These are phyloP conservation scores for Clavulina sp. DNA, from an alignment of 768 basidiomycete genomes.

Conservation along the genomic window DNA sequence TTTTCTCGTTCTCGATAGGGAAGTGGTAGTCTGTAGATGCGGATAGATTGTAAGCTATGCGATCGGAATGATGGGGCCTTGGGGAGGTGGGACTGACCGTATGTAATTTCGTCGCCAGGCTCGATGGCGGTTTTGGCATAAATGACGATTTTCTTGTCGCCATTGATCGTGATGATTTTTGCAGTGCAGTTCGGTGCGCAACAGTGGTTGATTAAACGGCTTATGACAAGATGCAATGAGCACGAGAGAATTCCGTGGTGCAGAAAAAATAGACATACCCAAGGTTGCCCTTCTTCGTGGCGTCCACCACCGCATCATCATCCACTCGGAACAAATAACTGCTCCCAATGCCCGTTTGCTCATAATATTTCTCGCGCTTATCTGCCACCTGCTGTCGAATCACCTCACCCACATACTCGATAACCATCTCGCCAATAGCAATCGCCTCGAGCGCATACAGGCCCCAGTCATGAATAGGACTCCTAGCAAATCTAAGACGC, in stretches of 20 bases:
- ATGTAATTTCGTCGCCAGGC: conserved; percentile 94
- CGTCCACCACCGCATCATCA: conserved; percentile 94
- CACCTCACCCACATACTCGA: conserved; percentile 97
- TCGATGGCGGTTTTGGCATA: conserved; percentile 95
- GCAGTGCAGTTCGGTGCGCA: conserved; percentile 63
- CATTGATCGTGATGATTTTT: conserved; percentile 35
- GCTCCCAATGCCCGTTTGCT: conserved; percentile 92
- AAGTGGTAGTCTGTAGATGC: conserved; percentile 78
- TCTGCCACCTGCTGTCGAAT: conserved; percentile 92
- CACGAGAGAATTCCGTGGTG: conserved; percentile 6
- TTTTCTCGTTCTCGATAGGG: conserved; percentile 92
- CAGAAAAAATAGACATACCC: conserved; percentile 42
- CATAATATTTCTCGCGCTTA: conserved; percentile 91
- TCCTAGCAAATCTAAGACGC: conserved; percentile 84
- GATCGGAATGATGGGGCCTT: background rate
- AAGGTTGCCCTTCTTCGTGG: conserved; percentile 96
- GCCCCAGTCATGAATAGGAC: conserved; percentile 97
- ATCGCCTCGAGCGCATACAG: conserved; percentile 96
- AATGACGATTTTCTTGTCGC: conserved; percentile 97
- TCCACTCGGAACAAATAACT: conserved; percentile 97
- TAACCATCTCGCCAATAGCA: conserved; percentile 90
- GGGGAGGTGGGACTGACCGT: conserved; percentile 40
- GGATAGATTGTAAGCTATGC: background rate
- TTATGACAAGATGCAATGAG: conserved; percentile 18
- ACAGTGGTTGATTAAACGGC: conserved; percentile 95